phyloP scores from a whole-genome alignment of 306 rosid species.

The Boehmeria nivea region DNA sequence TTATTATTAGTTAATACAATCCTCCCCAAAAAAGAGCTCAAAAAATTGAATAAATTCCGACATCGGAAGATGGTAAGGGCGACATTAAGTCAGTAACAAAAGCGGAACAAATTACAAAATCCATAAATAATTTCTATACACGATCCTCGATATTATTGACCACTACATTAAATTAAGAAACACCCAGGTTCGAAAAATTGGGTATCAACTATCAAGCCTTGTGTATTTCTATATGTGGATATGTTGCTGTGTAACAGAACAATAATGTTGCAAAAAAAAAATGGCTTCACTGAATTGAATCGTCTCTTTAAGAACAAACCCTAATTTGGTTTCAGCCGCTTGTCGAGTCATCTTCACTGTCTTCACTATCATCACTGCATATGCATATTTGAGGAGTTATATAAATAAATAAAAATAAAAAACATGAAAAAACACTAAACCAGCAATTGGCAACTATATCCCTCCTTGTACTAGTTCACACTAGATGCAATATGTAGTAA shows the following conservation, averaged over 20 bases:
- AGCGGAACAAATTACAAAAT: slow-evolving; percentile 1
- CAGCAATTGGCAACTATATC: too few relatives aligned
- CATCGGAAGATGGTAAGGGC: neutral
- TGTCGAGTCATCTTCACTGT: slow-evolving; percentile 56
- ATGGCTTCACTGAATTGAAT: neutral
- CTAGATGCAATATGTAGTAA: too few relatives aligned
- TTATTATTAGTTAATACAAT: too few relatives aligned
- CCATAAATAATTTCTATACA: slow-evolving; percentile 15
- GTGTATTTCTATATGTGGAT: neutral
- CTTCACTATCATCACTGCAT: slow-evolving; percentile 82
- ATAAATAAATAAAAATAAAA: neutral
- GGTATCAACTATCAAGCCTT: slow-evolving; percentile 21
- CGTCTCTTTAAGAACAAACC: neutral
- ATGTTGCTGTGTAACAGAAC: neutral
- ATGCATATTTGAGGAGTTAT: neutral
- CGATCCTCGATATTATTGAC: slow-evolving; percentile 8
- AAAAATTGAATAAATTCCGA: neutral
- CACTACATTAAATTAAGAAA: neutral
- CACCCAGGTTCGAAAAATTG: slow-evolving; percentile 37
- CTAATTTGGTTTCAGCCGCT: slow-evolving; percentile 31
- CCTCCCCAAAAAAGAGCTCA: too few relatives aligned
- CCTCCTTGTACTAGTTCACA: too few relatives aligned
- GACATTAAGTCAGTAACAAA: neutral
- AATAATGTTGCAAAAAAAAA: neutral
- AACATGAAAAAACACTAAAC: too few relatives aligned